Base-by-base conservation (phyloP, 352 stramenopile species). In the Globisporangium heterothallicum region DNA sequence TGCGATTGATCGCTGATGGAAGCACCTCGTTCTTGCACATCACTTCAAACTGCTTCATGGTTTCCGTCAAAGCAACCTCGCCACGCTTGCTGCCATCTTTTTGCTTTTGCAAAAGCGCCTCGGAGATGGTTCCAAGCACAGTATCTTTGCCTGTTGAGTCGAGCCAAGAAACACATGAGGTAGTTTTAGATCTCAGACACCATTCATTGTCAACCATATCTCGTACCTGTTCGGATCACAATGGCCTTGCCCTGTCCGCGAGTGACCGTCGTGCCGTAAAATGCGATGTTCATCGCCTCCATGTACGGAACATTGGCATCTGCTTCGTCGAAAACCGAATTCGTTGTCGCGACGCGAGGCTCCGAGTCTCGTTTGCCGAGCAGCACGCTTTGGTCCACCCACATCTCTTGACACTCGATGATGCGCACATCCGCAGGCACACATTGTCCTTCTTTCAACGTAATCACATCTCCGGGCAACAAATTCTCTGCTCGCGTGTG, bases 401-500 rank as follows among this genome's bases (percentile, higher is more conserved):
- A 73, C 58, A 83, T 66, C 32, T 70, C 62, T 7, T 78, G 63
- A 35, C 69, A 67, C 51, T 80, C 69, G 50, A 80, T 63, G 25
- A 83, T 44, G 3, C 72, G 69, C 21, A 83, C 67, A 40, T 83
- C 72, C 4, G 72, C 72, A 0, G 72, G 72, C 16, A 80, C 72
- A 27, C 72, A 83, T 50, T 80, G 72, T 10, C 62, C 61, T 49
- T 71, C 59, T 36, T 78, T 72, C 19, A 83, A 55, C 26, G 67
- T 66, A 45, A 83, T 74, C 19, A 83, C 52, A 46, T 83, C 72
- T 1, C 72, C 72, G 0, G 54, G 50, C 2, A 83, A 53, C 29
- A 83, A 50, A 42, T 79, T 83, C 49, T 83, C 72, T 10, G 72
- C 72, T 13, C 72, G 69, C 36, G 65, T 83, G 49, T 83, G 72